These are phyloP conservation scores for Chalara sp. DNA, from an alignment of 2,329 filamentous ascomycete species.

Conservation along the genomic window DNA sequence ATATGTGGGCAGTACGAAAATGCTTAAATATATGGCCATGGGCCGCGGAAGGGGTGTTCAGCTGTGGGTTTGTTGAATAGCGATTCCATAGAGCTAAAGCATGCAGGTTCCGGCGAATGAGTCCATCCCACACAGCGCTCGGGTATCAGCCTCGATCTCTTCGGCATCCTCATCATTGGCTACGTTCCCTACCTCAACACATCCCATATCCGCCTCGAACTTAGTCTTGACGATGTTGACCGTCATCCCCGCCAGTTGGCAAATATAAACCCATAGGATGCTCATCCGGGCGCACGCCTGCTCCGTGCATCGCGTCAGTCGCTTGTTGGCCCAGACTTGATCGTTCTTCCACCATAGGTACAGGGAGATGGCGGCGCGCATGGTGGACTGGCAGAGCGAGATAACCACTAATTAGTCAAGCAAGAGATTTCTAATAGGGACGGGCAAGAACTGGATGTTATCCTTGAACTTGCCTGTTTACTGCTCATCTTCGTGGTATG, in stretches of 20 bases:
- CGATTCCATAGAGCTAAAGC: conserved; percentile 2
- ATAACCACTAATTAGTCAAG: conserved; percentile 8
- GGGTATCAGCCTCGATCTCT: conserved; percentile 3
- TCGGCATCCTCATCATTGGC: not conserved
- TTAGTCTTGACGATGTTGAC: not conserved
- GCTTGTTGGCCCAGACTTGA: conserved; percentile 2
- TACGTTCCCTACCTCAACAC: not conserved
- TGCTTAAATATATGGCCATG: too few relatives aligned
- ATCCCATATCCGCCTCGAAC: not conserved
- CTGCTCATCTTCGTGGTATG: conserved; percentile 11
- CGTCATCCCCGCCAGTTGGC: conserved; percentile 3
- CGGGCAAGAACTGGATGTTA: conserved; percentile 11
- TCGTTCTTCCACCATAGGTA: conserved; percentile 8
- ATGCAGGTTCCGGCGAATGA: conserved; percentile 2
- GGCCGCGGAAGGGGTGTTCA: too few relatives aligned
- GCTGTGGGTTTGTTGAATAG: too few relatives aligned
- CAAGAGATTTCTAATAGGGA: conserved; percentile 8
- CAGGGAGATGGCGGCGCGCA: conserved; percentile 3
- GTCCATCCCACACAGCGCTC: conserved; percentile 1
- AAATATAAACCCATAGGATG: not conserved
- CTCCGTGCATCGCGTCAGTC: not conserved
- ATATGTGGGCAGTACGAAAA: too few relatives aligned
- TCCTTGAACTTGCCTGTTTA: conserved; percentile 2
- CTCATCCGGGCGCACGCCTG: not conserved
- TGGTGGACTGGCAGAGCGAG: conserved; percentile 6